Conservation (phyloP, 2,329 filamentous ascomycete genomes). For the Knoxdaviesia capensis region DNA sequence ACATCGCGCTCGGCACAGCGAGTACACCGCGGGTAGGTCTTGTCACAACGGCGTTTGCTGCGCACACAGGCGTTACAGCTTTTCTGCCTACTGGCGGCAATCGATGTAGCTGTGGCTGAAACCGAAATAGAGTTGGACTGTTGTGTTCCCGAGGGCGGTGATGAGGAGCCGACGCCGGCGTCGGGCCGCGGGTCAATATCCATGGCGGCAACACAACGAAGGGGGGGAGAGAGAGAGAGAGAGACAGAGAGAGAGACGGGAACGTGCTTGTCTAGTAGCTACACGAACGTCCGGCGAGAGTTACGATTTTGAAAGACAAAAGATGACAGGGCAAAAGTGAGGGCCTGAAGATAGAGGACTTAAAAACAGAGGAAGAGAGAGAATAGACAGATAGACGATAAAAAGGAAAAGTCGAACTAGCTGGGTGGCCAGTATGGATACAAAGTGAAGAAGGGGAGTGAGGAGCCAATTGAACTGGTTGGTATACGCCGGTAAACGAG, state of each 20-base stretch:
- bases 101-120: constrained; percentile 1
- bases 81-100: constrained; percentile 25
- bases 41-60: constrained; percentile 26
- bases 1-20: constrained; percentile 21
- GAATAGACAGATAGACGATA: background rate
- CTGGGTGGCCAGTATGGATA: too few species aligned
- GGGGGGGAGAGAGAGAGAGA: too few species aligned
- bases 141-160: too few species aligned
- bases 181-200: too few species aligned
- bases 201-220: too few species aligned
- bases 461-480: too few species aligned
- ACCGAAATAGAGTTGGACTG: background rate
- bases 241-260: background rate
- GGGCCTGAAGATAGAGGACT: background rate
- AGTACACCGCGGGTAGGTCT: constrained; percentile 19
- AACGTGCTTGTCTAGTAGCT: background rate
- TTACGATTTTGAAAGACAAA: background rate
- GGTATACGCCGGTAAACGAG: too few species aligned
- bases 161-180: too few species aligned
- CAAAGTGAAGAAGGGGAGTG: too few species aligned
- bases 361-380: background rate
- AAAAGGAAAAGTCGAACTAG: too few species aligned
- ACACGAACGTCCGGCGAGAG: too few species aligned
- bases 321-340: background rate
- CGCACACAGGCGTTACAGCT: constrained; percentile 27